Evolutionary conservation across 169 alveolate genomes (phyloP).

Genomic region (Neospora caninum): DNA sequence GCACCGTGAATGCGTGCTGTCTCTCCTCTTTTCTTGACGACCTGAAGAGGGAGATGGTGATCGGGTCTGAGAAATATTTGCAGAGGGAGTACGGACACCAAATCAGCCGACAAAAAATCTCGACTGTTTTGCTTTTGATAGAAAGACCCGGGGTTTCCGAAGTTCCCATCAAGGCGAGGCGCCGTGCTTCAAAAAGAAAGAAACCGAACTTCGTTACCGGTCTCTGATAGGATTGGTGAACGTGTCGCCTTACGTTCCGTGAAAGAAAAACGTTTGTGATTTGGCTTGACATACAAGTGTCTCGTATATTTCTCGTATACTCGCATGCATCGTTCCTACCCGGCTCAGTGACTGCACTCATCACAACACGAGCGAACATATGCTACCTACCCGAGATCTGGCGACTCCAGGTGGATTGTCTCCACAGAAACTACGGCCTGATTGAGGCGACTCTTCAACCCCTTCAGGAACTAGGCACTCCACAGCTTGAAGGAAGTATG

Average conservation of each 20-base stretch:
- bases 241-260: no score
- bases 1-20: conserved; percentile 15
- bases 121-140: not conserved
- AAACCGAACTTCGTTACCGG: no score
- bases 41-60: not conserved
- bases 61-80: conserved; percentile 7
- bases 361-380: not conserved
- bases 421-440: not conserved
- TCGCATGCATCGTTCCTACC: no score
- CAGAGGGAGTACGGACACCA: not conserved
- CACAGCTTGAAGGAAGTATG: conserved; percentile 19
- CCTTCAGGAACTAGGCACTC: not conserved
- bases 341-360: no score
- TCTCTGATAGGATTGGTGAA: no score
- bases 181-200: no score
- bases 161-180: no score
- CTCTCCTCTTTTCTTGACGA: not conserved
- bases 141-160: not conserved
- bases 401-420: not conserved
- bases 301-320: no score
- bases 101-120: not conserved
- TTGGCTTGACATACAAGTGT: no score
- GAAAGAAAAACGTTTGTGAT: no score
- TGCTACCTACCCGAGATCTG: not conserved
- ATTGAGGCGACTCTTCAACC: not conserved